Conservation (phyloP, 2,329 filamentous ascomycete species). For the Fusarium euwallaceae region DNA sequence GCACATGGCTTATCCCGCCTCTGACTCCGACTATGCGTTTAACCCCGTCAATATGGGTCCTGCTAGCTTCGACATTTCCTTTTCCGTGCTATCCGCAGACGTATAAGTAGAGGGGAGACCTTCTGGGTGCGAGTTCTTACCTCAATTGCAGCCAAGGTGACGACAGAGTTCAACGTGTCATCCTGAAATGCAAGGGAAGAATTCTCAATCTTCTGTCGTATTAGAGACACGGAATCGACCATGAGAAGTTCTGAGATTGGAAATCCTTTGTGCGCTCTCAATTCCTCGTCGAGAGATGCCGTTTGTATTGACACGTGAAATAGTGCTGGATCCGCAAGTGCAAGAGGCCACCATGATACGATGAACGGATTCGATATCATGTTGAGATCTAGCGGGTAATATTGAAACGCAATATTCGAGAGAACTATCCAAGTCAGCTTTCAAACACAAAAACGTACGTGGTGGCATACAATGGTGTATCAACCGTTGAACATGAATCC, state of each 20-base stretch:
- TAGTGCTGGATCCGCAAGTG: slow-evolving; percentile 66
- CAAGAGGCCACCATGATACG: slow-evolving; percentile 71
- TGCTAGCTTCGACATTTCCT: slow-evolving; percentile 59
- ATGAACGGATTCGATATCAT: slow-evolving; percentile 69
- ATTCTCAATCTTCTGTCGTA: slow-evolving; percentile 64
- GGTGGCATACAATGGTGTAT: slow-evolving; percentile 64
- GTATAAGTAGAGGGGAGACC: not conserved
- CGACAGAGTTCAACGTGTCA: slow-evolving; percentile 68
- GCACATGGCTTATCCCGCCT: slow-evolving; percentile 64
- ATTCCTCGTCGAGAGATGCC: slow-evolving; percentile 68
- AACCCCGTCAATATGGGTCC: slow-evolving; percentile 64
- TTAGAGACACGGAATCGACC: slow-evolving; percentile 66
- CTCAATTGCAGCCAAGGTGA: slow-evolving; percentile 70
- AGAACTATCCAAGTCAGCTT: slow-evolving; percentile 58
- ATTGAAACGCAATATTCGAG: slow-evolving; percentile 70
- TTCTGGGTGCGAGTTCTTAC: slow-evolving; percentile 50
- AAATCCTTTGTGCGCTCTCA: slow-evolving; percentile 65
- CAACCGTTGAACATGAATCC: slow-evolving; percentile 65
- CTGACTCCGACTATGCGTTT: slow-evolving; percentile 63
- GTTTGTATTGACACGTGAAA: slow-evolving; percentile 72
- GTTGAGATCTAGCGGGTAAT: slow-evolving; percentile 69
- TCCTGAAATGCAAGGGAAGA: slow-evolving; percentile 63
- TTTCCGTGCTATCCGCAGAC: slow-evolving; percentile 61
- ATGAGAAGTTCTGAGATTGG: slow-evolving; percentile 67
- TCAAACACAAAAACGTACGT: not conserved